phyloP scores from a whole-genome alignment of 371 early-diverging fungal species.

The Apophysomyces trapeziformis region DNA sequence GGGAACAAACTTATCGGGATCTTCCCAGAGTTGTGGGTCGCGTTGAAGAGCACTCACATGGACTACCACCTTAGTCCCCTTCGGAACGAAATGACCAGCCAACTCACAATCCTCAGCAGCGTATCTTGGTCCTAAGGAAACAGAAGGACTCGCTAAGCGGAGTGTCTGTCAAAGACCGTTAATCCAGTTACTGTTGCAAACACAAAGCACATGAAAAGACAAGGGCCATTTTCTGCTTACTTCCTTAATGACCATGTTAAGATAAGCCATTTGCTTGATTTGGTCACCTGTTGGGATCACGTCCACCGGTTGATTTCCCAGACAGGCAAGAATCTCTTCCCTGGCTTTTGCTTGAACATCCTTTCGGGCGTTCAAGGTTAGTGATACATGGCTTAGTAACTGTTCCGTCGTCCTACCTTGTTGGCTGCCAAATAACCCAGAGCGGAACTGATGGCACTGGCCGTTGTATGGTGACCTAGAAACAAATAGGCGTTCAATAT shows the following conservation, averaged over 20 bases:
- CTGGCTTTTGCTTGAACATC: constrained; percentile 54
- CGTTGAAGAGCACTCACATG: constrained; percentile 15
- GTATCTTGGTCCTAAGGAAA: constrained; percentile 1
- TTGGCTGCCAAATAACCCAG: constrained; percentile 43
- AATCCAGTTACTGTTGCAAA: background rate
- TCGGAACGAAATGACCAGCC: constrained; percentile 12
- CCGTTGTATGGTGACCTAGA: constrained; percentile 55
- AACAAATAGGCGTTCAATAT: background rate
- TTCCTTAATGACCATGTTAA: constrained; percentile 46
- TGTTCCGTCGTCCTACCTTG: background rate
- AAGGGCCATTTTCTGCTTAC: background rate
- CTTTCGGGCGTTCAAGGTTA: background rate
- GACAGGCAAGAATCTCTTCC: constrained; percentile 48
- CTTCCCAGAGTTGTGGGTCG: constrained; percentile 23
- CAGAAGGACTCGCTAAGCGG: constrained; percentile 18
- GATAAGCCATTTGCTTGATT: constrained; percentile 43
- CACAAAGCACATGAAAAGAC: too few relatives aligned
- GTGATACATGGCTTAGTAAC: too few relatives aligned
- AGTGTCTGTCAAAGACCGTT: constrained; percentile 28
- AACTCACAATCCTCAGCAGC: constrained; percentile 13
- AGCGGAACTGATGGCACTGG: constrained; percentile 44
- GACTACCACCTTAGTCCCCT: constrained; percentile 14
- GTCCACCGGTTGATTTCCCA: constrained; percentile 49
- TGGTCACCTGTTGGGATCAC: constrained; percentile 49
- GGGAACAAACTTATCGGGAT: constrained; percentile 48